These are phyloP conservation scores for Xylariaceae sp. DNA, from an alignment of 2,329 filamentous ascomycete genomes.

Conservation along the genomic window DNA sequence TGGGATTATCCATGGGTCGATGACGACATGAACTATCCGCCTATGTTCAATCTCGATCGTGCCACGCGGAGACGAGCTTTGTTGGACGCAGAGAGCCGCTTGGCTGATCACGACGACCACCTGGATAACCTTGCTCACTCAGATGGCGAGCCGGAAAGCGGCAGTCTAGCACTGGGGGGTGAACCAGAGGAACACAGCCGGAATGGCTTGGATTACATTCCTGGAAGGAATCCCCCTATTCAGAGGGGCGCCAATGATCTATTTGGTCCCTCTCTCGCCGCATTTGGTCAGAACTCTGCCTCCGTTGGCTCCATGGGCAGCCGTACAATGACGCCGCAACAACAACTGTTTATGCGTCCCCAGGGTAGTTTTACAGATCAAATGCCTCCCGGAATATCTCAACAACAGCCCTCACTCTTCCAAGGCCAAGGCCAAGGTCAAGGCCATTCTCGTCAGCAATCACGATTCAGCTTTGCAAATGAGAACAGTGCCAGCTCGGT, in stretches of 20 bases:
- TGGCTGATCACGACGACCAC: conserved; percentile 47
- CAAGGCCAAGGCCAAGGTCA: conserved; percentile 58
- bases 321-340: conserved; percentile 75
- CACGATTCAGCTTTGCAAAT: conserved; percentile 82
- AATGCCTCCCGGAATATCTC: conserved; percentile 55
- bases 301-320: conserved; percentile 58
- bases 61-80: conserved; percentile 76
- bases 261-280: conserved; percentile 52
- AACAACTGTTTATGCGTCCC: conserved; percentile 68
- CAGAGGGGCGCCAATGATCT: conserved; percentile 58
- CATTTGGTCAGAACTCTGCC: conserved; percentile 45
- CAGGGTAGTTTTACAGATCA: conserved; percentile 57
- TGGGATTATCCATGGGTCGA: conserved; percentile 21
- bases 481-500: conserved; percentile 61
- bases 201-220: conserved; percentile 49
- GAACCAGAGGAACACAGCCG: conserved; percentile 72
- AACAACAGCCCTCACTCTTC: conserved; percentile 48
- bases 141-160: conserved; percentile 75
- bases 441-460: conserved; percentile 77
- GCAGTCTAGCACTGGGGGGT: conserved; percentile 83
- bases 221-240: conserved; percentile 65
- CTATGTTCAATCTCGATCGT: conserved; percentile 77
- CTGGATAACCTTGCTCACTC: conserved; percentile 43
- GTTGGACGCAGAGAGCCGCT: conserved; percentile 62
- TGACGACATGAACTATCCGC: conserved; percentile 51